Evolutionary conservation across 768 basidiomycete genomes (phyloP).

Genomic region (Lenzites betulinus): DNA sequence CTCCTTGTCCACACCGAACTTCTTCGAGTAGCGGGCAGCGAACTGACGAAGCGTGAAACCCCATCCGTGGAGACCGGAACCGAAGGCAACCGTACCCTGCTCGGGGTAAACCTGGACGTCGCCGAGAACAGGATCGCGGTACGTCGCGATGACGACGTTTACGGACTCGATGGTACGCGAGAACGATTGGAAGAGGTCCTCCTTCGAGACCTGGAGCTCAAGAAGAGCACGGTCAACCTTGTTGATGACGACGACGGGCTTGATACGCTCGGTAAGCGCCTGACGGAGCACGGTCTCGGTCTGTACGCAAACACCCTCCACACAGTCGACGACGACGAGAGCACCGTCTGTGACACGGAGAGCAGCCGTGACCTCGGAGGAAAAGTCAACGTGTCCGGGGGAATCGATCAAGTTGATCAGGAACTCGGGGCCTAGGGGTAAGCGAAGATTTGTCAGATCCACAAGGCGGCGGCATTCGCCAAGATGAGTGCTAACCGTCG

Average conservation of each 20-base stretch:
- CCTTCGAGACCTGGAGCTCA: conserved; percentile 96
- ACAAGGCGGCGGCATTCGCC: not conserved
- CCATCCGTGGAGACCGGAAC: conserved; percentile 99
- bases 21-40: conserved; percentile 92
- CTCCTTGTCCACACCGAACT: conserved; percentile 97
- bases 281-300: conserved; percentile 99
- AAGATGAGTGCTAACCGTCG: conserved; percentile 54
- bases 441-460: conserved; percentile 14
- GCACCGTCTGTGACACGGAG: conserved; percentile 99
- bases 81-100: conserved; percentile 97
- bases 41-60: conserved; percentile 99
- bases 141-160: conserved; percentile 98
- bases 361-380: conserved; percentile 98
- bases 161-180: conserved; percentile 95
- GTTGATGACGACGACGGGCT: conserved; percentile 99
- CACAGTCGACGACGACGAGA: conserved; percentile 98
- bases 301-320: conserved; percentile 99
- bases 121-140: conserved; percentile 90
- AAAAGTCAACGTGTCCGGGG: conserved; percentile 99
- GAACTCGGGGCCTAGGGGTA: conserved; percentile 78
- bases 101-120: conserved; percentile 99
- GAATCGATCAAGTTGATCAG: conserved; percentile 99
- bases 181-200: conserved; percentile 97
- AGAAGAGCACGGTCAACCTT: conserved; percentile 99
- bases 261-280: conserved; percentile 96